Conservation (phyloP, 169 alveolate genomes). For the Amoebophrya sp. region DNA sequence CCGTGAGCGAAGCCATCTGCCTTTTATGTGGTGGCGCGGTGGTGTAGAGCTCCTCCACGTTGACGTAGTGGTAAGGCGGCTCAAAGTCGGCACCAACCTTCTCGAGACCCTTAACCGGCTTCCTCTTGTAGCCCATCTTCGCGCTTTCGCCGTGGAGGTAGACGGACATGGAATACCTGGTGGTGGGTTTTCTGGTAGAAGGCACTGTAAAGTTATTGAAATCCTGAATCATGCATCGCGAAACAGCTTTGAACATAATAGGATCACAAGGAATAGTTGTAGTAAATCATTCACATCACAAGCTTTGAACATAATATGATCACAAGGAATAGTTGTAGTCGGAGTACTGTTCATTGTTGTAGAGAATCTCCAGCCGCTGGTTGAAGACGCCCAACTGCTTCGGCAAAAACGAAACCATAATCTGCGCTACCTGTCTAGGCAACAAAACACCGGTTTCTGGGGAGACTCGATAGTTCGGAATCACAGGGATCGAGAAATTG, state of each 20-base stretch:
- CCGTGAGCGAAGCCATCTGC: neutral
- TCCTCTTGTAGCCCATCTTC: neutral
- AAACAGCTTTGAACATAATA: too few relatives aligned
- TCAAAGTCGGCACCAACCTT: neutral
- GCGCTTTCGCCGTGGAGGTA: neutral
- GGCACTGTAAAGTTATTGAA: too few relatives aligned
- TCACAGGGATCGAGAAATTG: neutral
- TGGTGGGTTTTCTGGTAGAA: neutral
- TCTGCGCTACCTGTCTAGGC: neutral
- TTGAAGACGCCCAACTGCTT: neutral
- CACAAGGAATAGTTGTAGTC: too few relatives aligned
- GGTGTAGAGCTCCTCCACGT: neutral
- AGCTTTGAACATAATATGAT: neutral
- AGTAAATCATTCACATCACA: neutral
- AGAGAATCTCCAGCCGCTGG: neutral
- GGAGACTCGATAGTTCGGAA: neutral
- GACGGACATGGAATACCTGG: neutral
- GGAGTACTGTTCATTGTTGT: neutral
- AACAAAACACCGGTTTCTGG: neutral
- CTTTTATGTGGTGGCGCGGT: neutral
- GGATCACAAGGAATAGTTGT: neutral
- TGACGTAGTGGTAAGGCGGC: constrained; percentile 9
- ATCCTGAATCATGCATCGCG: too few relatives aligned
- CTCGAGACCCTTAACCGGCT: neutral
- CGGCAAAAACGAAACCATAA: neutral